Evolutionary conservation across 805 yeast genomes (phyloP).

Genomic region (Ogataea naganishii): DNA sequence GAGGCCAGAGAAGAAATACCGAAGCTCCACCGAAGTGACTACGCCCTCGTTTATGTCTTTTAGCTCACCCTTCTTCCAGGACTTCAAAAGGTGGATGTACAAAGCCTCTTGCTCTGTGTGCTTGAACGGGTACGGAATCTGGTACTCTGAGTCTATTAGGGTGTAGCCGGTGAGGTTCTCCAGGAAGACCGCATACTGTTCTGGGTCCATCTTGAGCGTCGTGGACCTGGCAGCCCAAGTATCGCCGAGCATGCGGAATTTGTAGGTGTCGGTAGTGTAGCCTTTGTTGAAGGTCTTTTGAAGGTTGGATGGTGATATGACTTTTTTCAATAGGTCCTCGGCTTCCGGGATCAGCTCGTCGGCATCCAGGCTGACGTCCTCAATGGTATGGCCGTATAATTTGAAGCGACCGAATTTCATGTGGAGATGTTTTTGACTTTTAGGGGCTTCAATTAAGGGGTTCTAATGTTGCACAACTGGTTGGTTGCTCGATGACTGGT

Average conservation of each 20-base stretch:
- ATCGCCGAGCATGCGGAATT: conserved; percentile 17
- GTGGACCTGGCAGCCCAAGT: conserved; percentile 27
- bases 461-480: neutral
- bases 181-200: conserved; percentile 16
- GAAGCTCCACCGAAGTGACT: conserved; percentile 16
- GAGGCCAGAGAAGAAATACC: conserved; percentile 28
- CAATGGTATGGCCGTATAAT: too few species aligned
- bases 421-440: neutral
- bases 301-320: too few species aligned
- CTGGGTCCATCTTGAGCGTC: conserved; percentile 10
- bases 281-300: too few species aligned
- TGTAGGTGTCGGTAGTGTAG: conserved; percentile 15
- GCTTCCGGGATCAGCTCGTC: conserved; percentile 7
- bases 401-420: too few species aligned
- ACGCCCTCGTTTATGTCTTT: conserved; percentile 8
- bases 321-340: conserved; percentile 17
- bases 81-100: conserved; percentile 25
- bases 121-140: conserved; percentile 15
- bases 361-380: too few species aligned
- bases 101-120: conserved; percentile 25
- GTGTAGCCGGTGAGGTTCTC: conserved; percentile 21
- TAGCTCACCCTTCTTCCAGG: conserved; percentile 15
- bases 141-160: conserved; percentile 10
- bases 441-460: neutral
- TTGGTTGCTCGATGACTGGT: too few species aligned